Evolutionary conservation across 345 rosid genomes (phyloP).

Genomic region (Sisymbrium irio): DNA sequence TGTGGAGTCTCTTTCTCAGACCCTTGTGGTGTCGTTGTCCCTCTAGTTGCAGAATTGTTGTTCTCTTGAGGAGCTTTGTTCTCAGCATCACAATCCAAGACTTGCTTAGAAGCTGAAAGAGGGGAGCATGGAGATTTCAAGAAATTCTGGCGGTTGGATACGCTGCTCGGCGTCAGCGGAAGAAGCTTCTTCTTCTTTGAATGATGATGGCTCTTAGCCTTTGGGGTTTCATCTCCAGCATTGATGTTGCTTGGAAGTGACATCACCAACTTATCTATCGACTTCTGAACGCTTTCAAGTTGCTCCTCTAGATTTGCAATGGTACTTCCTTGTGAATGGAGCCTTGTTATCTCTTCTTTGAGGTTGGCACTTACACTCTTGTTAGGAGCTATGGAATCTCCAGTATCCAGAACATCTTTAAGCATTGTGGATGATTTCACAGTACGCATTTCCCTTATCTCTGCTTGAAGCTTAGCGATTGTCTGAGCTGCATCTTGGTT

Average conservation of each 20-base stretch:
- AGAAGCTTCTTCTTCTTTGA: slow-evolving; percentile 77
- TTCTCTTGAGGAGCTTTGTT: slow-evolving; percentile 73
- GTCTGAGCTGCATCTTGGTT: slow-evolving; percentile 99
- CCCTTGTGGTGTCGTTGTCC: slow-evolving; percentile 36
- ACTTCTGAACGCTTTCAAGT: slow-evolving; percentile 93
- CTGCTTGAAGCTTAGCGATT: slow-evolving; percentile 93
- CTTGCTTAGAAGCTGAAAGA: slow-evolving; percentile 69
- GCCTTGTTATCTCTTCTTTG: slow-evolving; percentile 97
- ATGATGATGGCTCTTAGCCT: slow-evolving; percentile 59
- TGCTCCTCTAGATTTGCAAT: slow-evolving; percentile 95
- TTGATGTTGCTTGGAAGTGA: slow-evolving; percentile 70
- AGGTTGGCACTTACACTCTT: slow-evolving; percentile 92
- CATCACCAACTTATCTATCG: slow-evolving; percentile 94
- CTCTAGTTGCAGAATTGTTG: slow-evolving; percentile 44
- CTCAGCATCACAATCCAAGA: slow-evolving; percentile 70
- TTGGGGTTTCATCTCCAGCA: slow-evolving; percentile 59
- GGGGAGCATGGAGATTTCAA: slow-evolving; percentile 92
- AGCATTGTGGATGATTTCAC: slow-evolving; percentile 44
- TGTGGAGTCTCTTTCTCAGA: slow-evolving; percentile 72
- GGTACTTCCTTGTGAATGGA: slow-evolving; percentile 93
- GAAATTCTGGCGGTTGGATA: slow-evolving; percentile 64
- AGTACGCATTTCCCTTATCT: slow-evolving; percentile 88
- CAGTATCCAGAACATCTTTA: slow-evolving; percentile 53
- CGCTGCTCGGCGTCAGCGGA: slow-evolving; percentile 77
- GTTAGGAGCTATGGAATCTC: slow-evolving; percentile 55